Percentiles rank a stretch among this genome's conserved stretches.
phyloP scores from a whole-genome alignment of 805 yeast genomes.

The Ogataea ganodermae region DNA sequence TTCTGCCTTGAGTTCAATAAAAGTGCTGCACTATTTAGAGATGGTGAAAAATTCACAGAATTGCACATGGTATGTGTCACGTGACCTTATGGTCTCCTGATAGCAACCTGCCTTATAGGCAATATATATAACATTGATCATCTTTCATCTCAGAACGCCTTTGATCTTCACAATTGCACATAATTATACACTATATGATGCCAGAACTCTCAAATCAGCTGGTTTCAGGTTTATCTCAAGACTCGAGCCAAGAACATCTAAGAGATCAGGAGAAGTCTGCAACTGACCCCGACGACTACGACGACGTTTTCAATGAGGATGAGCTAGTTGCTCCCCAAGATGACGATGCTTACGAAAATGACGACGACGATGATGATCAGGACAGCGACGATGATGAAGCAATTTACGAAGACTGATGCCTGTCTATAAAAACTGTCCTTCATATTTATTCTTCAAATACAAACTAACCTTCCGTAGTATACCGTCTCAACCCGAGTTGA shows the following conservation, averaged over 20 bases:
- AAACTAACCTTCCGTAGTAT: not conserved
- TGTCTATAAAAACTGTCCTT: not conserved
- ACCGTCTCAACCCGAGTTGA: too few species aligned
- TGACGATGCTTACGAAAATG: slow-evolving; percentile 11
- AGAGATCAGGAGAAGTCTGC: not conserved
- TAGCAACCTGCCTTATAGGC: not conserved
- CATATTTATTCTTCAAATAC: not conserved
- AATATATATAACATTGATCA: too few species aligned
- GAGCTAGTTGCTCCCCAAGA: slow-evolving; percentile 15
- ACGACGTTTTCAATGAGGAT: slow-evolving; percentile 13
- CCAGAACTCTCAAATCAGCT: too few species aligned
- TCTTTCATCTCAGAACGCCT: too few species aligned
- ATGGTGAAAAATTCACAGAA: not conserved
- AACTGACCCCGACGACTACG: not conserved
- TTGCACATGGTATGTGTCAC: too few species aligned
- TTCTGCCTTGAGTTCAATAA: too few species aligned
- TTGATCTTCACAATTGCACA: too few species aligned
- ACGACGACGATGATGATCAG: slow-evolving; percentile 13
- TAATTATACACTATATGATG: not conserved
- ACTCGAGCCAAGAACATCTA: not conserved
- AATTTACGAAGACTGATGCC: not conserved
- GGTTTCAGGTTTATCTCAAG: too few species aligned
- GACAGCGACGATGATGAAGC: slow-evolving; percentile 11
- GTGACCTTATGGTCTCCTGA: not conserved
- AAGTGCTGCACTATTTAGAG: not conserved